Percentiles rank a stretch among this genome's conserved stretches.
Conservation (phyloP, 345 rosid genomes). For the Noccaea caerulescens region DNA sequence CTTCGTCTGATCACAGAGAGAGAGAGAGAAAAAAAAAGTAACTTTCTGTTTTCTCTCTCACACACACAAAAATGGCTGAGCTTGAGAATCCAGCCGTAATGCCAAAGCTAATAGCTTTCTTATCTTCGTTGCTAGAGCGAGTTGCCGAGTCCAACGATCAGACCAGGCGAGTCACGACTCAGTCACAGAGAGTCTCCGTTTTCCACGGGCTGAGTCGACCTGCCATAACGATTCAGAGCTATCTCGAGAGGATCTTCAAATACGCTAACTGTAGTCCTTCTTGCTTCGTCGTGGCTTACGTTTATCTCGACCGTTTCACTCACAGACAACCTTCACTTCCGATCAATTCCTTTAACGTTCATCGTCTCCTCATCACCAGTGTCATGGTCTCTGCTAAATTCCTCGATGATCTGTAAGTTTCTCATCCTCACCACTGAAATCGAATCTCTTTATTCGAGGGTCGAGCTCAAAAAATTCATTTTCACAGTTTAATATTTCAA, state of each 20-base stretch:
- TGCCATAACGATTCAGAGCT: conserved; percentile 69
- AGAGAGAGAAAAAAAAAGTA: background rate
- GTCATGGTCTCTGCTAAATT: conserved; percentile 88
- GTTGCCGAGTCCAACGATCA: conserved; percentile 75
- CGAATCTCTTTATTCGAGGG: background rate
- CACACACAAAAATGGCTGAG: conserved; percentile 55
- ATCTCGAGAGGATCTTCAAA: conserved; percentile 80
- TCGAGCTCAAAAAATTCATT: conserved; percentile 1
- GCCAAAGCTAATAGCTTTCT: conserved; percentile 68
- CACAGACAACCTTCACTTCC: conserved; percentile 76
- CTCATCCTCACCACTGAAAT: background rate
- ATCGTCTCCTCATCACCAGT: conserved; percentile 85
- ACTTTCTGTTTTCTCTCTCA: conserved; percentile 31
- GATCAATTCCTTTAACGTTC: conserved; percentile 84
- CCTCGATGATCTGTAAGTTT: conserved; percentile 89
- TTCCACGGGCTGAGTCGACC: conserved; percentile 85
- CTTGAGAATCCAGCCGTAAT: conserved; percentile 65
- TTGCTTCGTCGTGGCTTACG: conserved; percentile 85
- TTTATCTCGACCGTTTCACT: conserved; percentile 81
- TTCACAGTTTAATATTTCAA: background rate
- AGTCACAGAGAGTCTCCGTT: conserved; percentile 61
- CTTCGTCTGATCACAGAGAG: conserved; percentile 20
- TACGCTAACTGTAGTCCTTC: conserved; percentile 91
- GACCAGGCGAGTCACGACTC: conserved; percentile 41
- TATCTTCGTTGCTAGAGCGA: conserved; percentile 73